Conservation (phyloP, 345 rosid genomes). For the Bretschneidera sinensis region DNA sequence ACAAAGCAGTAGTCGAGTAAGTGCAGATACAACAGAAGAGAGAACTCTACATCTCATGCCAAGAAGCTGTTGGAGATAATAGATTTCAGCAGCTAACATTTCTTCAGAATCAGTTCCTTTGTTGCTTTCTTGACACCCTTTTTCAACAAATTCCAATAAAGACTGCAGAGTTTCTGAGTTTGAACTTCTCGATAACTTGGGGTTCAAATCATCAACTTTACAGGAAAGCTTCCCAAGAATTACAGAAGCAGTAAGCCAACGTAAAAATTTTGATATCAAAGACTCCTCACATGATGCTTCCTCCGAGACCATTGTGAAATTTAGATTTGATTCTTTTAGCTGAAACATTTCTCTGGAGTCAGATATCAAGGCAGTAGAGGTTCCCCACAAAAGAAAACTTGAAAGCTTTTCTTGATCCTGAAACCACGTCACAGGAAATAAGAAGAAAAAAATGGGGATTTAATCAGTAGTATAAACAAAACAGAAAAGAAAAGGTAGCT, state of each 20-base stretch:
- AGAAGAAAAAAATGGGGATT: background rate
- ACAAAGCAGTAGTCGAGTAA: slow-evolving; percentile 45
- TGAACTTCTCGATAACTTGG: slow-evolving; percentile 25
- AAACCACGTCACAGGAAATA: slow-evolving; percentile 18
- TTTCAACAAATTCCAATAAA: slow-evolving; percentile 37
- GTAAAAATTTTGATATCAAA: slow-evolving; percentile 59
- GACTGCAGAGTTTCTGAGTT: slow-evolving; percentile 35
- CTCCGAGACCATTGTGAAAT: slow-evolving; percentile 20
- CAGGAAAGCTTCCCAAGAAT: slow-evolving; percentile 57
- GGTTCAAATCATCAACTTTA: slow-evolving; percentile 19
- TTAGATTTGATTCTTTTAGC: slow-evolving; percentile 20
- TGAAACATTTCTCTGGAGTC: slow-evolving; percentile 28
- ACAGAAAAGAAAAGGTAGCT: background rate
- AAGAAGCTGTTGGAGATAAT: slow-evolving; percentile 60
- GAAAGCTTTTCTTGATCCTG: slow-evolving; percentile 62
- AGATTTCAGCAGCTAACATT: slow-evolving; percentile 42
- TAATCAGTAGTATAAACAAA: background rate
- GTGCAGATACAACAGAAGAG: slow-evolving; percentile 65
- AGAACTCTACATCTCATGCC: slow-evolving; percentile 37
- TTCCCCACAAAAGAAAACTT: slow-evolving; percentile 67
- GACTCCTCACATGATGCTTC: slow-evolving; percentile 46
- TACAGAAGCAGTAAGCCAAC: slow-evolving; percentile 81
- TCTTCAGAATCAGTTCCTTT: slow-evolving; percentile 27
- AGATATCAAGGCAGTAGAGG: slow-evolving; percentile 56
- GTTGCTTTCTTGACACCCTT: slow-evolving; percentile 24